Conservation (phyloP, 208 protist genomes). For the Trichomonas gallinae region DNA sequence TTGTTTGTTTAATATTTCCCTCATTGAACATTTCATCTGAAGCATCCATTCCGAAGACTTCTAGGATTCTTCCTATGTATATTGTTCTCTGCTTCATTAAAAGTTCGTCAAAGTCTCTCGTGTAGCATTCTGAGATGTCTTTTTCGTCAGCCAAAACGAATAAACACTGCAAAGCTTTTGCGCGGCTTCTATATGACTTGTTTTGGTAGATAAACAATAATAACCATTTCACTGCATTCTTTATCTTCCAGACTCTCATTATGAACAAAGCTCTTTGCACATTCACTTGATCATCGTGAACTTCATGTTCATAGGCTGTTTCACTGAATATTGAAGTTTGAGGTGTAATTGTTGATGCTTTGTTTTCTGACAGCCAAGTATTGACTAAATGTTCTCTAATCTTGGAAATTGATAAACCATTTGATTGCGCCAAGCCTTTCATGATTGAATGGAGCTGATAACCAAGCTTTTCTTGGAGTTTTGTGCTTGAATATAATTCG, state of each 20-base stretch:
- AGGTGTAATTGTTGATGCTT: not conserved
- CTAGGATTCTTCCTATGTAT: not conserved
- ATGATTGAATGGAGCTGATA: not conserved
- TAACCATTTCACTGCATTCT: not conserved
- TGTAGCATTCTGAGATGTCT: not conserved
- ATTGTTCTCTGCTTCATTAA: not conserved
- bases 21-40: not conserved
- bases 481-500: not conserved
- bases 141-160: not conserved
- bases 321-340: not conserved
- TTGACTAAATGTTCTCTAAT: not conserved
- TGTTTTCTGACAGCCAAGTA: not conserved
- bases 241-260: not conserved
- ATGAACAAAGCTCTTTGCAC: not conserved
- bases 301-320: not conserved
- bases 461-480: not conserved
- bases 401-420: not conserved
- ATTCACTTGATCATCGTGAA: not conserved
- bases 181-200: not conserved
- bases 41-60: not conserved
- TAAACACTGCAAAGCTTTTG: not conserved
- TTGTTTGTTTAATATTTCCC: not conserved
- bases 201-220: not conserved
- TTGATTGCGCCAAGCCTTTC: not conserved
- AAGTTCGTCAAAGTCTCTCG: not conserved